Conservation (phyloP, 345 rosid species). For the Raphanus raphanistrum region DNA sequence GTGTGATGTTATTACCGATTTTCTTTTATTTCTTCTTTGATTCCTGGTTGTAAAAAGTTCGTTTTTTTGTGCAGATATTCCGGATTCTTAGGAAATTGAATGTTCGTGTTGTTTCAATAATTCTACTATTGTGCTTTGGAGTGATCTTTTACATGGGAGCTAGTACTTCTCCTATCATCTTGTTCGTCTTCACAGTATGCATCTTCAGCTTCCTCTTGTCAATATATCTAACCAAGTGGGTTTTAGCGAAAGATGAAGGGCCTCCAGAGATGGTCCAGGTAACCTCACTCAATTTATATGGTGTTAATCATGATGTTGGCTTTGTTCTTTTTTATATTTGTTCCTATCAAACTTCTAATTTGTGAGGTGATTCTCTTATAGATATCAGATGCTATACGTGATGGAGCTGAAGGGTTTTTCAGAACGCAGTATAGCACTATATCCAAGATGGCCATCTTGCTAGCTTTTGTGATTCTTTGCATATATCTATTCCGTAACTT, state of each 20-base stretch:
- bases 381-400: constrained; percentile 99
- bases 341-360: constrained; percentile 4
- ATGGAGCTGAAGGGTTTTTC: constrained; percentile 98
- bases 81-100: constrained; percentile 77
- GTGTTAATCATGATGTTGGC: constrained; percentile 2
- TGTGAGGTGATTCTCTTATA: constrained; percentile 46
- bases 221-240: constrained; percentile 88
- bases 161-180: constrained; percentile 82
- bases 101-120: constrained; percentile 68
- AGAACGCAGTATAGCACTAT: constrained; percentile 97
- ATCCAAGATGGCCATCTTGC: constrained; percentile 92
- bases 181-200: constrained; percentile 88
- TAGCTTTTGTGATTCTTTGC: constrained; percentile 80
- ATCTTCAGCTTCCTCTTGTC: constrained; percentile 77
- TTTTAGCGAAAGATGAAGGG: constrained; percentile 97
- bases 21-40: constrained; percentile 8
- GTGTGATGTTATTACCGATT: neutral
- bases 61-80: constrained; percentile 56
- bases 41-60: neutral
- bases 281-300: constrained; percentile 22
- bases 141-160: constrained; percentile 86
- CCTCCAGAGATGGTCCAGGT: constrained; percentile 98
- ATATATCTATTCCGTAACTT: constrained; percentile 83
- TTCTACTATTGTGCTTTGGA: constrained; percentile 72
- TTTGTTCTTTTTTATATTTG: constrained; percentile 6